phyloP scores from a whole-genome alignment of 2,329 filamentous ascomycete species.

The Orbilia ellipsospora region DNA sequence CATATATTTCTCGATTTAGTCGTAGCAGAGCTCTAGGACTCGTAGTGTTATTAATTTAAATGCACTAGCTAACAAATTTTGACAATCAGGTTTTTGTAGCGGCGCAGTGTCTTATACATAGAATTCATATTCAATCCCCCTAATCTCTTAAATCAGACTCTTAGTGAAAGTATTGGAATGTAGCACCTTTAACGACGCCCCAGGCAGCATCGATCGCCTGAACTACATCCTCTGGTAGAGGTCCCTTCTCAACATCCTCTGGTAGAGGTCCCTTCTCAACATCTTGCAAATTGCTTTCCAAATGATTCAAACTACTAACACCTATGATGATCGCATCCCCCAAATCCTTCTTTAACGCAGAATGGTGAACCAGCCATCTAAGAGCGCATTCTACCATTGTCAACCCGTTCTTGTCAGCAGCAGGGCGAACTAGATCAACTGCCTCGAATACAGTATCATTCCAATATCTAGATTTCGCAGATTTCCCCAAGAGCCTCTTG shows the following conservation, averaged over 20 bases:
- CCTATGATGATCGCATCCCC: slow-evolving; percentile 72
- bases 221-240: slow-evolving; percentile 81
- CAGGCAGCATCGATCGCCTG: slow-evolving; percentile 81
- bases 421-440: slow-evolving; percentile 74
- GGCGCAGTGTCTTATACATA: no score
- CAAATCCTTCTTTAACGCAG: slow-evolving; percentile 66
- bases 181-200: slow-evolving; percentile 66
- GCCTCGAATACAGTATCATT: slow-evolving; percentile 75
- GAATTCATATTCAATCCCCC: not conserved
- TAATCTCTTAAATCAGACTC: not conserved
- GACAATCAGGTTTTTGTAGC: no score
- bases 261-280: slow-evolving; percentile 78
- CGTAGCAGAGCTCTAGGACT: no score
- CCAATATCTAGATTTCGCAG: slow-evolving; percentile 78
- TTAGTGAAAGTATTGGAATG: slow-evolving; percentile 50
- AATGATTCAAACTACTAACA: slow-evolving; percentile 69
- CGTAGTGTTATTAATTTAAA: no score
- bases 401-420: slow-evolving; percentile 74
- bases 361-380: slow-evolving; percentile 78
- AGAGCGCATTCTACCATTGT: slow-evolving; percentile 78
- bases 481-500: slow-evolving; percentile 71
- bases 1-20: no score
- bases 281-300: slow-evolving; percentile 69
- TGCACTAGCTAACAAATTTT: no score
- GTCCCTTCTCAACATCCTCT: slow-evolving; percentile 75